These are phyloP conservation scores for Dactylorhiza incarnata DNA, from an alignment of 106 monocot species.

Conservation along the genomic window DNA sequence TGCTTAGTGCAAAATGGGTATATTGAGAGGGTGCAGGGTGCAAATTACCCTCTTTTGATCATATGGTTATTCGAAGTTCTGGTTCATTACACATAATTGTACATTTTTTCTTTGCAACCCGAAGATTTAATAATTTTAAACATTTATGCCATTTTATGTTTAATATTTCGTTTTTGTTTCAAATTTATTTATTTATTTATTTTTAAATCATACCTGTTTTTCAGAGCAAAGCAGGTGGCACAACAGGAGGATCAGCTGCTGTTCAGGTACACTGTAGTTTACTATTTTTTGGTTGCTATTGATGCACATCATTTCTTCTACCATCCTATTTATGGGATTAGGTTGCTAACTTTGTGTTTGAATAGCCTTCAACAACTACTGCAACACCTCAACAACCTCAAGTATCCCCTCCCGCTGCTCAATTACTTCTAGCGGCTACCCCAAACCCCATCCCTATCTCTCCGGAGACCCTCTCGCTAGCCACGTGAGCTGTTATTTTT, in stretches of 20 bases:
- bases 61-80: not conserved
- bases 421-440: not conserved
- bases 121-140: not conserved
- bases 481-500: constrained; percentile 36
- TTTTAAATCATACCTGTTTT: not conserved
- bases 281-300: not conserved
- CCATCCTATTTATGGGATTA: not conserved
- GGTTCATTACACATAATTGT: not conserved
- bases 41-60: too few species aligned
- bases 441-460: not conserved
- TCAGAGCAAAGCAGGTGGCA: constrained; percentile 5
- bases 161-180: not conserved
- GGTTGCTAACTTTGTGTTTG: not conserved
- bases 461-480: constrained; percentile 14
- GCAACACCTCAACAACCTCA: constrained; percentile 22
- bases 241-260: not conserved
- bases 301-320: not conserved
- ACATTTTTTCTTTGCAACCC: not conserved
- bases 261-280: not conserved
- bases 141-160: not conserved
- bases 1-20: too few species aligned
- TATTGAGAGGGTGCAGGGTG: too few species aligned
- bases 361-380: constrained; percentile 50
- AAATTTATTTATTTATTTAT: not conserved
- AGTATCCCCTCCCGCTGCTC: not conserved